Evolutionary conservation across 108 stramenopile species (phyloP), one percentile per base, ranked within the genome.

Genomic region (Aurantiochytrium sp.): DNA sequence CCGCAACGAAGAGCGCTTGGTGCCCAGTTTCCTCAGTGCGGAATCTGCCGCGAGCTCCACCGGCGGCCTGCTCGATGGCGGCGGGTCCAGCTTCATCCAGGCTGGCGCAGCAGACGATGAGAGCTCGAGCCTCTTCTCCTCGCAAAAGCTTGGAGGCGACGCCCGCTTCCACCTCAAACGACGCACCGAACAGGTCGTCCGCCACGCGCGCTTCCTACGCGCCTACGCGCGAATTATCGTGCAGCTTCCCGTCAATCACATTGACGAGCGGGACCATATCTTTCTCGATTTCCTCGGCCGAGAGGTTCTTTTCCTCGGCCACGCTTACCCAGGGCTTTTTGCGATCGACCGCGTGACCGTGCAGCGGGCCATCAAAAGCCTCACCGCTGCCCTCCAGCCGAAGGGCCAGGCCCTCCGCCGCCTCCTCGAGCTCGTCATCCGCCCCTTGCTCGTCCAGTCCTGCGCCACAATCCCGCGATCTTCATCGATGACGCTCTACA

Each of bases 141-240:
- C 50, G 17, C 50, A 52, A 15, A 52, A 52, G 17, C 8, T 2
- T 34, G 59, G 22, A 12, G 59, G 27, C 45, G 73, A 41, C 73
- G 45, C 39, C 42, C 73, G 73, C 24, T 48, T 48, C 45, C 39
- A 3, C 32, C n/a, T 30, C 4, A 81, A 48, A 24, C 42, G 42
- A 6, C 21, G 73, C 21, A 81, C 27, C 12, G 73, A 81, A 1
- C 73, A 81, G 30, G 73, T 81, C 6, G 45, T 81, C 19, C 73
- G 73, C 39, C 73, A 81, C 45, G 73, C 73, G 12, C 73, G 73
- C 45, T 81, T 81, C 45, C 73, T 81, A 12, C 73, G 73, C 27
- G 24, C 73, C n/a, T 81, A 81, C 45, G 73, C 73, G 19, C 39
- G 73, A 37, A 81, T 81, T 81, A 81, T 81, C 30, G 39, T 19